Base-by-base conservation (phyloP, 495 filamentous ascomycete species). In the Talaromyces wortmannii region DNA sequence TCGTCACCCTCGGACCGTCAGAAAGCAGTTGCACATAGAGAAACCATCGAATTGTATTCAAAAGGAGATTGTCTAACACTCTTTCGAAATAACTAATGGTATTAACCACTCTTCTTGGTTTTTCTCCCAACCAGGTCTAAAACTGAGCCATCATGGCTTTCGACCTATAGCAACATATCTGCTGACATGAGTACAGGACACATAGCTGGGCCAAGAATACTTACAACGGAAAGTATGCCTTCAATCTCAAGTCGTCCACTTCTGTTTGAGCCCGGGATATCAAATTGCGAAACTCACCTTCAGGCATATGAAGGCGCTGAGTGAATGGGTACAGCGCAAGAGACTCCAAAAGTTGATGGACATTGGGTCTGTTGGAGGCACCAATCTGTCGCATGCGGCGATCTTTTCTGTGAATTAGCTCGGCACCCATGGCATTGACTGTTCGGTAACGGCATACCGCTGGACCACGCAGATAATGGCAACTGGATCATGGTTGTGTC, bases 211-310 rank as follows among this genome's bases (percentile, higher is more conserved):
- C 48, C 23, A 36, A 12, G 55, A 44, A 33, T n/a, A 78, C 86
- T 70, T 66, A 90, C 84, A 90, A 65, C 44, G 86, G 87, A 57
- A 90, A 90, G 65, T 91, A 91, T 54, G 87, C 82, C 74, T 85
- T 92, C 58, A 86, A 72, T 31, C 73, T 74, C 45, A 70, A 76
- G 54, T 86, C 81, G 36, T 78, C 78, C 23, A 87, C 84, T 60
- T 95, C 90, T 55, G 71, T 65, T 53, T 82, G 79, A 29, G 89
- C 87, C 57, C 82, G 78, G 36, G 79, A 80, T 18, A 90, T 75
- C 57, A 95, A 69, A 15, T 81, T 72, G 50, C 84, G 74, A 50
- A 89, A 83, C 31, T 83, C 82, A 30, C 81, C 69, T 54, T 81
- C 70, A 5, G 80, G 68, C 85, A 92, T 89, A 45, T 70, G 65